These are phyloP conservation scores for Prunus fruticosa DNA, from an alignment of 306 rosid species.

Conservation along the genomic window DNA sequence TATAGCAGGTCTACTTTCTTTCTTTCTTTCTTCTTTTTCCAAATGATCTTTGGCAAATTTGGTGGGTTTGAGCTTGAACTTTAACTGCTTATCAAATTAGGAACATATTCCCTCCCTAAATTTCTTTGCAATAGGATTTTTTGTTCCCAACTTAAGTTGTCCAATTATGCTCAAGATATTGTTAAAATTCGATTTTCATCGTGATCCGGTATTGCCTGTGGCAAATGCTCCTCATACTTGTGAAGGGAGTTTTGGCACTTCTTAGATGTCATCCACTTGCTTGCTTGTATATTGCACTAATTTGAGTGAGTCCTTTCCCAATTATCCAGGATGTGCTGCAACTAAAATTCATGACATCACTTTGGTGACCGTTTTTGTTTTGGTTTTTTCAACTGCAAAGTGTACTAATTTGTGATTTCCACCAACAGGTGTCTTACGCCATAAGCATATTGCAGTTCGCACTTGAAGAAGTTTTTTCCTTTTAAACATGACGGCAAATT, in stretches of 20 bases:
- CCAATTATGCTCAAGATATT: neutral
- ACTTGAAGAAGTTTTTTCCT: conserved; percentile 19
- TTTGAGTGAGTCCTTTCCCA: neutral
- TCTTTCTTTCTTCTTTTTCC: conserved; percentile 1
- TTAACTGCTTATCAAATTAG: conserved; percentile 1
- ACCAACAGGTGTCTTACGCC: conserved; percentile 3
- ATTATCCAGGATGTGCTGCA: neutral
- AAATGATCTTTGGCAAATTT: neutral
- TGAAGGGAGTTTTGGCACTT: neutral
- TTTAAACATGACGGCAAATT: conserved; percentile 40
- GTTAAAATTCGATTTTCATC: neutral
- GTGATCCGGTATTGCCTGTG: neutral
- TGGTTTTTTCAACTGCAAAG: conserved; percentile 8
- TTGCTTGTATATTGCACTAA: neutral
- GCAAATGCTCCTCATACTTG: neutral
- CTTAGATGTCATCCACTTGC: neutral
- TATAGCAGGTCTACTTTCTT: conserved; percentile 13
- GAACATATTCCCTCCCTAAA: conserved; percentile 22
- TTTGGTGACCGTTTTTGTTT: neutral
- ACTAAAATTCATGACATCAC: neutral
- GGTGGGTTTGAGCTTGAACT: conserved; percentile 13
- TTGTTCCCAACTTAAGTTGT: conserved; percentile 1
- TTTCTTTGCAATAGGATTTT: neutral
- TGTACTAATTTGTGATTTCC: neutral
- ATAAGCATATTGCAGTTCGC: conserved; percentile 14